Conservation (phyloP, 192 early-diverging fungal genomes). For the Backusella macrospora region DNA sequence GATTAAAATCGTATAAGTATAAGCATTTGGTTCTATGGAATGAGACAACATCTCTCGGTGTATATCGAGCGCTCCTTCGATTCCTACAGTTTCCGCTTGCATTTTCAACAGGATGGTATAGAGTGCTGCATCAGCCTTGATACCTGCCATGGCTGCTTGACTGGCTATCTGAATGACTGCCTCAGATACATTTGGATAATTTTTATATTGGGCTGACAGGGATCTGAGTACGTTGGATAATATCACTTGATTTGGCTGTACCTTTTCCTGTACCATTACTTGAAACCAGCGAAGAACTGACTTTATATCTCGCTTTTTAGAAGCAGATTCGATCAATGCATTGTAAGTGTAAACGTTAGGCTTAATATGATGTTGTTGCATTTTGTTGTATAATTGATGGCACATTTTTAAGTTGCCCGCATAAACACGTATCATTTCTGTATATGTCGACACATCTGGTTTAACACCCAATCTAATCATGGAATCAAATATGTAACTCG, state of each 20-base stretch:
- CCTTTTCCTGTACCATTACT: constrained; percentile 21
- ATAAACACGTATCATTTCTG: constrained; percentile 33
- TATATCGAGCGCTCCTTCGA: constrained; percentile 19
- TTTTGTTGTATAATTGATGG: constrained; percentile 27
- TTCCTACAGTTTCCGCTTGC: constrained; percentile 22
- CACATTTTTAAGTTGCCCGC: neutral
- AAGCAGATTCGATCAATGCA: constrained; percentile 34
- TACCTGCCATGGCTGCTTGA: constrained; percentile 31
- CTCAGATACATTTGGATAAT: neutral
- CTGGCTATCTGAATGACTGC: constrained; percentile 19
- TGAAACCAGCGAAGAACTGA: constrained; percentile 40
- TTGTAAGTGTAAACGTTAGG: constrained; percentile 42
- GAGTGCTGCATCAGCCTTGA: constrained; percentile 36
- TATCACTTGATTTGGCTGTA: constrained; percentile 32
- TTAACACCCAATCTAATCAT: constrained; percentile 22
- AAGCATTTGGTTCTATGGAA: constrained; percentile 32
- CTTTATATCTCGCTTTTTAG: constrained; percentile 16
- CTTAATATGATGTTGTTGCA: constrained; percentile 20
- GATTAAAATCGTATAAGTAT: constrained; percentile 42
- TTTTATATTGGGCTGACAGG: constrained; percentile 14
- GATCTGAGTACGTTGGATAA: constrained; percentile 30
- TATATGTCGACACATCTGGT: constrained; percentile 38
- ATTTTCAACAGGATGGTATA: constrained; percentile 41
- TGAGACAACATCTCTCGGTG: constrained; percentile 36
- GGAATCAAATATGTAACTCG: constrained; percentile 28